A percentile compares a stretch with the other conserved stretches of the same genome.
Evolutionary conservation across 345 rosid species (phyloP).

Genomic region (Eucalyptus cloeziana): DNA sequence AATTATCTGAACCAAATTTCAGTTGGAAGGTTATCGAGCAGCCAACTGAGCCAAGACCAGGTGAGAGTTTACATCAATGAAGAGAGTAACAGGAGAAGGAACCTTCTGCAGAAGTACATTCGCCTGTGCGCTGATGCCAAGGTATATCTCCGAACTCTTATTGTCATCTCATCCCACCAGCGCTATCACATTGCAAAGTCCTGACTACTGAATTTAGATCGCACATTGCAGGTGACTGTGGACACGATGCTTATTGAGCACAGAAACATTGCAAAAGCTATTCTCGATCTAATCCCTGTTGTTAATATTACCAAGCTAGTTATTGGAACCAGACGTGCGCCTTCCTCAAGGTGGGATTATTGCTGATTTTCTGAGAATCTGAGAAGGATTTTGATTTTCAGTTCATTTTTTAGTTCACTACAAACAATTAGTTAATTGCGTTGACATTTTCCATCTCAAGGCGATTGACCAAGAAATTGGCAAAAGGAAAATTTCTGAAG

Average conservation of each 20-base stretch:
- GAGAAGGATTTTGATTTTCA: background rate
- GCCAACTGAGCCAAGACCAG: constrained; percentile 40
- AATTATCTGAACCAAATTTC: background rate
- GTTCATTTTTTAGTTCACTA: background rate
- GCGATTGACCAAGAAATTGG: constrained; percentile 10
- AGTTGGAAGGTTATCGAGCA: constrained; percentile 51
- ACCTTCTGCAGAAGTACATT: constrained; percentile 41
- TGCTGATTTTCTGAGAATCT: background rate
- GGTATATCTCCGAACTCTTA: constrained; percentile 5
- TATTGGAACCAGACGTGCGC: constrained; percentile 32
- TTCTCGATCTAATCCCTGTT: constrained; percentile 51
- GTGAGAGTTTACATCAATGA: constrained; percentile 37
- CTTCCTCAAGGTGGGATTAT: constrained; percentile 19
- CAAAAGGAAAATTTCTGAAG: constrained; percentile 30
- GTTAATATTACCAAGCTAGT: constrained; percentile 44
- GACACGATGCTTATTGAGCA: constrained; percentile 52
- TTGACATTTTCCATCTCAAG: background rate
- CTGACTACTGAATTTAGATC: background rate
- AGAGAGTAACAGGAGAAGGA: constrained; percentile 44
- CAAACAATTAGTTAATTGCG: background rate
- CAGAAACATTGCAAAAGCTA: constrained; percentile 20
- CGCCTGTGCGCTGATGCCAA: constrained; percentile 31
- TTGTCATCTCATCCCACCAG: background rate
- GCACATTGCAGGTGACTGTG: constrained; percentile 24
- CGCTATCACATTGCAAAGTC: background rate